Conservation (phyloP, 257 asterid genomes). For the Ligustrum vulgare region DNA sequence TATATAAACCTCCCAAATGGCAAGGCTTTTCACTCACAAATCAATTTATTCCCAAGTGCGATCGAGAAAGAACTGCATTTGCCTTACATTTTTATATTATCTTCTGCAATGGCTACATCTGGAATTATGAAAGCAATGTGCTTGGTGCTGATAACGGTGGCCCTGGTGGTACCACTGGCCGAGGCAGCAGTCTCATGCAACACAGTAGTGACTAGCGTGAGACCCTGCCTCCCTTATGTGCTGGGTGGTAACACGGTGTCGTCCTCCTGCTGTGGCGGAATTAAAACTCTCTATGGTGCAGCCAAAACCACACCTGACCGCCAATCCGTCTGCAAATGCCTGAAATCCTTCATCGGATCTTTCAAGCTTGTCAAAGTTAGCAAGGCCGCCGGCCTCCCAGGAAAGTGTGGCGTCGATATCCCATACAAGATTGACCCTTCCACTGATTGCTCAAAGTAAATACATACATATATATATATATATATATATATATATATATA, state of each 20-base stretch:
- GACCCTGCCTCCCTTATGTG: constrained; percentile 42
- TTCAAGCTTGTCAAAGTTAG: background rate
- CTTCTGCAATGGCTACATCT: background rate
- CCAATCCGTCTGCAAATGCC: constrained; percentile 37
- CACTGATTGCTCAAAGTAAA: constrained; percentile 58
- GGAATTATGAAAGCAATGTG: constrained; percentile 20
- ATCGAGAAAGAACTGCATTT: background rate
- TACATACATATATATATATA: background rate
- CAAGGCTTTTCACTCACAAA: background rate
- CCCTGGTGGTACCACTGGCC: constrained; percentile 21
- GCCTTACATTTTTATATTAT: background rate
- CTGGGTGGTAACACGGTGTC: background rate
- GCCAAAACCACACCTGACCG: constrained; percentile 46
- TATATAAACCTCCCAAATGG: background rate
- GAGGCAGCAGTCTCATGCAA: constrained; percentile 40
- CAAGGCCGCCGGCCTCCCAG: constrained; percentile 54
- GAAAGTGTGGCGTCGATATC: constrained; percentile 42
- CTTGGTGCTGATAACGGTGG: constrained; percentile 22
- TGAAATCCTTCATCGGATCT: constrained; percentile 29
- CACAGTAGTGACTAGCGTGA: constrained; percentile 22
- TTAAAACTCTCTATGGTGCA: constrained; percentile 22
- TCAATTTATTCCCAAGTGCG: background rate
- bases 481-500: too few relatives aligned
- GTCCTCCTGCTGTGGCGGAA: constrained; percentile 44
- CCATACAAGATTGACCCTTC: constrained; percentile 60